phyloP scores from a whole-genome alignment of 805 yeast genomes.

The Wickerhamiella lipophila region DNA sequence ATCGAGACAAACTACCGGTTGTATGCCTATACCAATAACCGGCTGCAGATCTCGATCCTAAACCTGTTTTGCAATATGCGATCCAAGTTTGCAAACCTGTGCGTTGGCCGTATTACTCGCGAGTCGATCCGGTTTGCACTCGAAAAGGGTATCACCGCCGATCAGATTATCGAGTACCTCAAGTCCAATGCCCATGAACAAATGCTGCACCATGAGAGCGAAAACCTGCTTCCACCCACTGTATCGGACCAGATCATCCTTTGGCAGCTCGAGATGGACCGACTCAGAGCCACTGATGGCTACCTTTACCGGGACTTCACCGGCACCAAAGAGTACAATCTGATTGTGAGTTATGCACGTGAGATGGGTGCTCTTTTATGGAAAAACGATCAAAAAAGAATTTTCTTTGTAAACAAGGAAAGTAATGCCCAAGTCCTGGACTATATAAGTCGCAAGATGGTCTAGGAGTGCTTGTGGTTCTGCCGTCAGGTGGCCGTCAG shows the following conservation, averaged over 20 bases:
- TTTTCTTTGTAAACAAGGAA: slow-evolving; percentile 76
- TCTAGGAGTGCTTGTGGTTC: background rate
- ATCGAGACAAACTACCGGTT: slow-evolving; percentile 88
- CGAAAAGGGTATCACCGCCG: slow-evolving; percentile 82
- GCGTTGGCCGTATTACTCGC: slow-evolving; percentile 83
- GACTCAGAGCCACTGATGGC: slow-evolving; percentile 79
- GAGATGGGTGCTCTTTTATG: slow-evolving; percentile 89
- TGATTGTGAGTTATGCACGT: slow-evolving; percentile 61
- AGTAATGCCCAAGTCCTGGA: slow-evolving; percentile 87
- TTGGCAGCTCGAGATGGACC: slow-evolving; percentile 93
- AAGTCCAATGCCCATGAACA: slow-evolving; percentile 91
- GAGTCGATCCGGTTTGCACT: slow-evolving; percentile 82
- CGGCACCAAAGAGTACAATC: slow-evolving; percentile 61
- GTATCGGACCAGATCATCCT: slow-evolving; percentile 91
- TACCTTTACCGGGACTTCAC: slow-evolving; percentile 78
- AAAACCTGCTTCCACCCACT: slow-evolving; percentile 73
- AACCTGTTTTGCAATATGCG: slow-evolving; percentile 77
- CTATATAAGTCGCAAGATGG: slow-evolving; percentile 51
- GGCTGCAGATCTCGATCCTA: slow-evolving; percentile 84
- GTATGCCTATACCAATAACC: slow-evolving; percentile 87
- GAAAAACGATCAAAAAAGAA: slow-evolving; percentile 56
- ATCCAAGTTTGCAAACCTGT: slow-evolving; percentile 81
- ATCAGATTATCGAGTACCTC: slow-evolving; percentile 78
- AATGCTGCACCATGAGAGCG: slow-evolving; percentile 44
- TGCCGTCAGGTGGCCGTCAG: no score